These are phyloP conservation scores for Linnemannia schmuckeri DNA, from an alignment of 192 early-diverging fungal genomes.

Conservation along the genomic window DNA sequence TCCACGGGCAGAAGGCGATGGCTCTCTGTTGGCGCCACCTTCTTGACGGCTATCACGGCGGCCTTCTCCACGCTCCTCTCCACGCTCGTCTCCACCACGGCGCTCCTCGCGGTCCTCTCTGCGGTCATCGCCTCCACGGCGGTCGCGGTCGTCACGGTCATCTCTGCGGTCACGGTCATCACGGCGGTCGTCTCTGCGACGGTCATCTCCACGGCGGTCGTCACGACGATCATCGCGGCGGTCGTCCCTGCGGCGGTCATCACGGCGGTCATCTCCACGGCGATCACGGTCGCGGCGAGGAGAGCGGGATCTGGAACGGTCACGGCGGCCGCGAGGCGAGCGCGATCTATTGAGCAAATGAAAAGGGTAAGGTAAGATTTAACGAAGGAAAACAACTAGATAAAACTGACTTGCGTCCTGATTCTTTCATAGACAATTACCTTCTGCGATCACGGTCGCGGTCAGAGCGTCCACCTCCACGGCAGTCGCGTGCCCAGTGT, in stretches of 20 bases:
- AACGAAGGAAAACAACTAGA: neutral
- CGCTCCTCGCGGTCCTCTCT: conserved; percentile 1
- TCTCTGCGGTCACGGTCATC: neutral
- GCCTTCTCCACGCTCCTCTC: conserved; percentile 7
- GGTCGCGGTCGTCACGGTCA: neutral
- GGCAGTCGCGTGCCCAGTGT: conserved; percentile 35
- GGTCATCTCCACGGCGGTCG: conserved; percentile 19
- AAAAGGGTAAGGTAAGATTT: neutral
- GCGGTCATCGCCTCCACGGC: conserved; percentile 10
- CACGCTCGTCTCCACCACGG: conserved; percentile 2
- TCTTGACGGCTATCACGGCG: neutral
- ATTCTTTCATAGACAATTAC: neutral
- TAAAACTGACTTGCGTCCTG: neutral
- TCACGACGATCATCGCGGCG: neutral
- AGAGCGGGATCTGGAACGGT: conserved; percentile 14
- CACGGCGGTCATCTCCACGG: conserved; percentile 13
- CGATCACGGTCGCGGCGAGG: conserved; percentile 10
- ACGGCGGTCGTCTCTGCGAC: conserved; percentile 14
- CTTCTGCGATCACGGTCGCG: conserved; percentile 31
- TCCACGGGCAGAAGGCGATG: conserved; percentile 11
- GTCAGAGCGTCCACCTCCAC: conserved; percentile 23
- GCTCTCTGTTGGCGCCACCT: conserved; percentile 11
- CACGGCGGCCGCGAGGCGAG: conserved; percentile 25
- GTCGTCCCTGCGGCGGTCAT: conserved; percentile 15
- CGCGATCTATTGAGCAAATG: conserved; percentile 12